Percentiles rank a stretch among this genome's conserved stretches.
Conservation (phyloP, 2,329 filamentous ascomycete species). For the Capronia coronata region DNA sequence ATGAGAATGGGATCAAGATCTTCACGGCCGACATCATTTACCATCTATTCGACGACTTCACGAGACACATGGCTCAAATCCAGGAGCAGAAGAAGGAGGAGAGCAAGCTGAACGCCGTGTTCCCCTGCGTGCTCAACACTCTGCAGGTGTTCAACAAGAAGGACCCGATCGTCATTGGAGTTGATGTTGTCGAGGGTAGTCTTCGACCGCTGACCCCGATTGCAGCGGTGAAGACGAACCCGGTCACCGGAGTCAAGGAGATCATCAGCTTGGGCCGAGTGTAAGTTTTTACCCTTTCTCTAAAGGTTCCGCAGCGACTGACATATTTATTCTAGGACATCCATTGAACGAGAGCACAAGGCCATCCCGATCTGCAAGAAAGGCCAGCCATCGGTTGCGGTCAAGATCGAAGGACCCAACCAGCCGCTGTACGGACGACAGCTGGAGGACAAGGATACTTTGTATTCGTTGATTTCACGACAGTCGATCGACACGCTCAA, state of each 20-base stretch:
- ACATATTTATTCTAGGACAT: constrained; percentile 58
- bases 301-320: constrained; percentile 20
- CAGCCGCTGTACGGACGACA: constrained; percentile 94
- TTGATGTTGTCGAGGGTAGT: constrained; percentile 88
- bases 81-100: constrained; percentile 93
- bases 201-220: constrained; percentile 84
- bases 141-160: constrained; percentile 99
- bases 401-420: constrained; percentile 93
- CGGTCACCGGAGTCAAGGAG: constrained; percentile 73
- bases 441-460: constrained; percentile 78
- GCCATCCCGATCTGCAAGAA: constrained; percentile 86
- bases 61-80: constrained; percentile 82
- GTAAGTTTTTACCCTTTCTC: constrained; percentile 51
- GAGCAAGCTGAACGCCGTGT: constrained; percentile 89
- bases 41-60: constrained; percentile 95
- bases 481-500: constrained; percentile 90
- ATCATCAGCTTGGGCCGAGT: constrained; percentile 83
- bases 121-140: constrained; percentile 84
- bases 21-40: constrained; percentile 99
- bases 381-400: constrained; percentile 90
- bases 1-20: constrained; percentile 92
- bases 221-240: constrained; percentile 74
- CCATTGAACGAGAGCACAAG: constrained; percentile 97
- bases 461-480: constrained; percentile 84
- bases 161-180: constrained; percentile 85